These are phyloP conservation scores for Nicotiana undulata DNA, from an alignment of 257 asterid species.

Conservation along the genomic window DNA sequence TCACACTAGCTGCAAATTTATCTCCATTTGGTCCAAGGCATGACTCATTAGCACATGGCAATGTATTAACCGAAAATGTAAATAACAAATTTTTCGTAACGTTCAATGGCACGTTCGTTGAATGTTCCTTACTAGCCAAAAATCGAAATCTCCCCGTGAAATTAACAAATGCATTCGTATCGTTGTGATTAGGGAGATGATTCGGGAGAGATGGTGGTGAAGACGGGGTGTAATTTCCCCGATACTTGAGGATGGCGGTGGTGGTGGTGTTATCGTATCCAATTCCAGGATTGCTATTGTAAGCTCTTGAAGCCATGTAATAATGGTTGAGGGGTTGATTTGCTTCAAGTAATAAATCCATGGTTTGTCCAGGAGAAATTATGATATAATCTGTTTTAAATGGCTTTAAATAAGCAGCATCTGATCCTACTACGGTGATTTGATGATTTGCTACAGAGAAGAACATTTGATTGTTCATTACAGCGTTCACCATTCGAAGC, in stretches of 20 bases:
- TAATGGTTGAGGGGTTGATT: constrained; percentile 44
- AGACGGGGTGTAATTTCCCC: constrained; percentile 27
- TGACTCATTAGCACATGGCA: constrained; percentile 16
- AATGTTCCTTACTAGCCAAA: constrained; percentile 18
- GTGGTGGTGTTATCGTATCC: constrained; percentile 22
- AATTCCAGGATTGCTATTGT: not conserved
- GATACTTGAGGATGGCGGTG: constrained; percentile 32
- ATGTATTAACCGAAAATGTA: constrained; percentile 32
- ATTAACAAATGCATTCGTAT: constrained; percentile 12
- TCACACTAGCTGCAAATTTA: constrained; percentile 31
- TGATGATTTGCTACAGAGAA: constrained; percentile 43
- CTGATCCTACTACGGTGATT: constrained; percentile 49
- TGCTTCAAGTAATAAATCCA: constrained; percentile 40
- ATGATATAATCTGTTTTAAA: constrained; percentile 28
- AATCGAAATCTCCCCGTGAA: constrained; percentile 26
- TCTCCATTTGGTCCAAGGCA: constrained; percentile 24
- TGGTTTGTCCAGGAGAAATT: constrained; percentile 55
- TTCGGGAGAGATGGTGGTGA: constrained; percentile 26
- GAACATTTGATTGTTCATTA: constrained; percentile 52
- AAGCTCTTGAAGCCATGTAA: constrained; percentile 51
- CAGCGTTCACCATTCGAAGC: constrained; percentile 44
- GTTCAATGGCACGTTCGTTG: constrained; percentile 31
- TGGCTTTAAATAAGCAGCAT: constrained; percentile 44
- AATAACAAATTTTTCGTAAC: constrained; percentile 19
- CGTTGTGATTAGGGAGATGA: constrained; percentile 12